A percentile compares a stretch with the other conserved stretches of the same genome.
Evolutionary conservation across 2,329 filamentous ascomycete species (phyloP).

Genomic region (Phymatotrichopsis omnivora): DNA sequence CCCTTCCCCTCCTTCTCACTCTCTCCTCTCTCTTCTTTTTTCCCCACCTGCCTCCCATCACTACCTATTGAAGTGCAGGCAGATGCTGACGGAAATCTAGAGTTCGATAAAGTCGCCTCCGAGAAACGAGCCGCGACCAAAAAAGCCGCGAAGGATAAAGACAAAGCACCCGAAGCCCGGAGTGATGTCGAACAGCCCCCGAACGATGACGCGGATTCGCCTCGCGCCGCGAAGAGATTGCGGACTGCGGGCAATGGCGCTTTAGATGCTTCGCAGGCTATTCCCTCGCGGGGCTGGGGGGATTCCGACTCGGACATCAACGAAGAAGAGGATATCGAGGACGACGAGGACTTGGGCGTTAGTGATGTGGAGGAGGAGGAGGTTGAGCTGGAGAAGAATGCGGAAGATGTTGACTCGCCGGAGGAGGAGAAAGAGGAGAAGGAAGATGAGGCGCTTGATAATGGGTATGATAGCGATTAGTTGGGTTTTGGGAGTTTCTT

Average conservation of each 20-base stretch:
- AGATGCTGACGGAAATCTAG: not conserved
- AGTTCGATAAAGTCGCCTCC: conserved; percentile 18
- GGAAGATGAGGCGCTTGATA: conserved; percentile 47
- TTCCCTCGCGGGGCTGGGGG: conserved; percentile 25
- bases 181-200: conserved; percentile 27
- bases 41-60: not conserved
- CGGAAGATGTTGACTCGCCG: too few relatives aligned
- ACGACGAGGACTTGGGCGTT: too few relatives aligned
- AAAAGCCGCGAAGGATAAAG: conserved; percentile 17
- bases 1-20: too few relatives aligned
- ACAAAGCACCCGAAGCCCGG: conserved; percentile 29
- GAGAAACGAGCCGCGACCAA: conserved; percentile 21
- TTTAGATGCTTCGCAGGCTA: conserved; percentile 1
- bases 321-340: conserved; percentile 41
- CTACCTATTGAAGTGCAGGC: not conserved
- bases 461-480: conserved; percentile 50
- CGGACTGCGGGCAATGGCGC: conserved; percentile 10
- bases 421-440: conserved; percentile 37
- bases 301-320: conserved; percentile 46
- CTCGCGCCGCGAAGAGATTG: conserved; percentile 21
- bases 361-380: conserved; percentile 32
- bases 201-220: conserved; percentile 17
- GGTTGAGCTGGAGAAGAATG: conserved; percentile 38
- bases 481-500: conserved; percentile 5
- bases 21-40: not conserved